Base-by-base conservation (phyloP, 2,329 filamentous ascomycete species). In the Alternaria sp. region DNA sequence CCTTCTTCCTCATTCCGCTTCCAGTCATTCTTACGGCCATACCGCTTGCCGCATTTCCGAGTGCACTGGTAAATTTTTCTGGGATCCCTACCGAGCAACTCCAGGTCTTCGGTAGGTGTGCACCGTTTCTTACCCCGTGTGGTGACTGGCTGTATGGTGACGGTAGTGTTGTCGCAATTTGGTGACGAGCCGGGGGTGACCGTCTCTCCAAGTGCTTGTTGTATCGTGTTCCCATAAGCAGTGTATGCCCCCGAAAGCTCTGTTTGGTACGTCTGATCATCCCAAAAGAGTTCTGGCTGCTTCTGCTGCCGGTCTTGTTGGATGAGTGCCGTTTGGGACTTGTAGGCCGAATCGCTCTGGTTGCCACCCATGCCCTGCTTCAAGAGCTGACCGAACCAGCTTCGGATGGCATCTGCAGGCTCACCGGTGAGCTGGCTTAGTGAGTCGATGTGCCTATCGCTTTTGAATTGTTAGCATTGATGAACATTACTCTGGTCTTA, bases 61-160 rank as follows among this genome's bases (percentile, higher is more conserved):
- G 78, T 80, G 61, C 78, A 80, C 49, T 80, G 78, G 61, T 78
- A 80, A 44, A 79, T 77, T 30, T 79, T 79, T 52, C 72, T 77
- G 10, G 74, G 61, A 52, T 80, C 77, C 40, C 77, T 62, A 45
- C 66, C 55, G 23, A 80, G 66, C 21, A 78, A 40, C 44, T 74
- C 70, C 6, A 63, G 68, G 47, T 78, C 70, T 9, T 74, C 64
- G 30, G 77, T 79, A 19, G 75, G 77, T 12, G 70, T 72, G 68
- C 77, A 80, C 2, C 76, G 74, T 65, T 79, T 80, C 62, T 74
- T 77, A 17, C 73, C 71, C 54, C 75, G 73, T 10, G 73, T 64
- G 23, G 67, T 58, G 45, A 63, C 60, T 54, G 69, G 50, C 36
- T 63, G 62, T 45, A 55, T 26, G 19, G 69, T 73, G 17, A 59